Base-by-base conservation (phyloP, 2,329 filamentous ascomycete genomes). In the Cytospora chrysosperma region DNA sequence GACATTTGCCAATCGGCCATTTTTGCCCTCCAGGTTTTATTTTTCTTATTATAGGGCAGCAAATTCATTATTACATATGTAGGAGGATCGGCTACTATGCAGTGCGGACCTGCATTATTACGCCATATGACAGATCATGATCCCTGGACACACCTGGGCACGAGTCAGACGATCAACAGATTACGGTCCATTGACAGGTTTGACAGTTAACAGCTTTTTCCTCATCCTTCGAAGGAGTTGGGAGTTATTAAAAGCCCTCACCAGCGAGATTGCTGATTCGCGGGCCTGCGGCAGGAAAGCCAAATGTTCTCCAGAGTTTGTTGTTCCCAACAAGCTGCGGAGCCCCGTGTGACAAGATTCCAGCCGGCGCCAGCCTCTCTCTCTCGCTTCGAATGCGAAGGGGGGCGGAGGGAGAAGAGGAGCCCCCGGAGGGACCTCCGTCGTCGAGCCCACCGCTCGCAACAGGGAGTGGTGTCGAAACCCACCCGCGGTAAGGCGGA, bases 61-160 rank as follows among this genome's bases (percentile, higher is more conserved):
- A 12, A 12, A 34, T 34, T 34, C 9, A 24, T 47, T 27, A 13
- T 12, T 43, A 21, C 19, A 15, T 49, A 49, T 12, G 7, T 19
- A 34, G 26, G 30, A 43, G 56, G 55, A 43, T 60, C 30, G 61
- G 56, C 43, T 52, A 62, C 52, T 57, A 24, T 47, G 37, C 37
- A 40, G 17, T 24, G 19, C n/a, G 43, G 52, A 63, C 61, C 50
- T 63, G 54, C 54, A 65, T 58, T 37, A 65, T 58, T 37, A 34
- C 54, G 51, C 56, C 28, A 65, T 63, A 59, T 65, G 64, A 65
- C 61, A 65, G 53, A 51, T 65, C 64, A 65, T 24, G 53, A 62
- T 55, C 21, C 37, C 34, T n/a, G n/a, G n/a, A n/a, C n/a, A n/a
- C n/a, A n/a, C n/a, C 51, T 37, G 34, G 56, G 17, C 50, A 26